Conservation (phyloP, 2,329 filamentous ascomycete genomes). For the Paracoccidioides lutzii region DNA sequence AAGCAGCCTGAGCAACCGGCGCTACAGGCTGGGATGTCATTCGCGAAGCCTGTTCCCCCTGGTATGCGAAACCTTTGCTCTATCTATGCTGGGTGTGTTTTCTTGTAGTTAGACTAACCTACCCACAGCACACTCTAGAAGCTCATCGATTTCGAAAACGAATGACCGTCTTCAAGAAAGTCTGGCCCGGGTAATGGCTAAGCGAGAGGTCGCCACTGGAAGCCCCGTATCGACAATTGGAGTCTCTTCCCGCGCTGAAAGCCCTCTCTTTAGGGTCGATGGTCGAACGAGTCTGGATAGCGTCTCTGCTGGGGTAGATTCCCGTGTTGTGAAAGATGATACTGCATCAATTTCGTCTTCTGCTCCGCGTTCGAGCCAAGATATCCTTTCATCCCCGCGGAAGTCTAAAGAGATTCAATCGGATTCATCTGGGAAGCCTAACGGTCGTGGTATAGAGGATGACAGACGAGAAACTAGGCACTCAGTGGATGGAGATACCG, state of each 20-base stretch:
- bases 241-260: constrained; percentile 41
- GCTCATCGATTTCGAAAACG: constrained; percentile 50
- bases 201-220: constrained; percentile 45
- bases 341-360: constrained; percentile 7
- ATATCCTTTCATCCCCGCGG: constrained; percentile 15
- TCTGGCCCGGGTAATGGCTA: constrained; percentile 73
- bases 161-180: constrained; percentile 83
- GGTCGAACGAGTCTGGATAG: constrained; percentile 26
- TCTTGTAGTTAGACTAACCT: constrained; percentile 6
- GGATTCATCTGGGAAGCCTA: constrained; percentile 9
- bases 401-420: constrained; percentile 18
- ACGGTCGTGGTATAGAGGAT: neutral
- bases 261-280: constrained; percentile 34
- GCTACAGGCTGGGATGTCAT: constrained; percentile 13
- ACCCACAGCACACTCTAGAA: constrained; percentile 43
- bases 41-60: constrained; percentile 14
- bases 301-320: constrained; percentile 12
- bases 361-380: constrained; percentile 19
- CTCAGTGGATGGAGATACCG: neutral
- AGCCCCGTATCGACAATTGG: constrained; percentile 38
- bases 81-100: neutral
- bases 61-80: constrained; percentile 16
- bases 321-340: constrained; percentile 9
- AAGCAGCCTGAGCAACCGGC: constrained; percentile 26
- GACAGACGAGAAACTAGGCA: constrained; percentile 1